Evolutionary conservation across 257 asterid genomes (phyloP).

Genomic region (Ajuga chamaepitys): DNA sequence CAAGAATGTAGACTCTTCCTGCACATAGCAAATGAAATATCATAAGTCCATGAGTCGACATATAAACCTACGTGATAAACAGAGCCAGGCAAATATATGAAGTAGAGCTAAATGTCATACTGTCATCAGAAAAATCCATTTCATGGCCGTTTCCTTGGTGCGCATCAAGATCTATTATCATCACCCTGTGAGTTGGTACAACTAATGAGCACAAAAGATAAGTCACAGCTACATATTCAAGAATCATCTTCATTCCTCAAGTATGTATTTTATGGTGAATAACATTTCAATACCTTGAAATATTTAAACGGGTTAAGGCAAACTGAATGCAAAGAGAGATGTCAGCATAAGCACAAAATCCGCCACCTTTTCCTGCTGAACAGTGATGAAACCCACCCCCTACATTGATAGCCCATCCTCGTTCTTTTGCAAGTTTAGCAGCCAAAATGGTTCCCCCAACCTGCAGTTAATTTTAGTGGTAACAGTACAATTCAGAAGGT

Average conservation of each 20-base stretch:
- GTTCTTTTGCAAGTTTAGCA: slow-evolving; percentile 91
- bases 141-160: slow-evolving; percentile 99
- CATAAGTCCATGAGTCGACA: neutral
- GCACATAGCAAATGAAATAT: slow-evolving; percentile 24
- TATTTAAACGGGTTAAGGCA: slow-evolving; percentile 57
- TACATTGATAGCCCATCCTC: slow-evolving; percentile 95
- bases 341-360: slow-evolving; percentile 92
- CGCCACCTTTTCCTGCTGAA: slow-evolving; percentile 84
- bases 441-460: slow-evolving; percentile 96
- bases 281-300: slow-evolving; percentile 53
- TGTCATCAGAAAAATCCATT: slow-evolving; percentile 66
- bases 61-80: neutral
- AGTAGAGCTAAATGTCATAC: slow-evolving; percentile 38
- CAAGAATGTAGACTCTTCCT: slow-evolving; percentile 93
- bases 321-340: slow-evolving; percentile 84
- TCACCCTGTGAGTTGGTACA: slow-evolving; percentile 47
- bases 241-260: neutral
- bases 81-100: slow-evolving; percentile 8
- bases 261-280: neutral
- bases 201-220: slow-evolving; percentile 17
- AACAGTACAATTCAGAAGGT: neutral
- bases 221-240: slow-evolving; percentile 1
- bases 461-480: slow-evolving; percentile 26
- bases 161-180: slow-evolving; percentile 98
- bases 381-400: slow-evolving; percentile 99